Conservation (phyloP, 2,329 filamentous ascomycete genomes). For the Alternaria dauci region DNA sequence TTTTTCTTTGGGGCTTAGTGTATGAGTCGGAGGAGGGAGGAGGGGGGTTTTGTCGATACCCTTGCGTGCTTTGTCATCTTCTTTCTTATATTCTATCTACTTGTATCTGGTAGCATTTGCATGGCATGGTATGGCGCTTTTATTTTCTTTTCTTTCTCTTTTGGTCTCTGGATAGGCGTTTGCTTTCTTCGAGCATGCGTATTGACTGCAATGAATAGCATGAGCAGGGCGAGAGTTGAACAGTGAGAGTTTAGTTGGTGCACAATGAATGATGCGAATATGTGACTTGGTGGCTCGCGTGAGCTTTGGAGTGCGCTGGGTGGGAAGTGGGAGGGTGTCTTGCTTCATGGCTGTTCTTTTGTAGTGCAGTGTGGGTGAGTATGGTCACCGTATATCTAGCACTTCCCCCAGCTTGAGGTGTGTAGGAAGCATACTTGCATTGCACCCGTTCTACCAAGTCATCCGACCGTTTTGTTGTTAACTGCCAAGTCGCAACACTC, state of each 20-base stretch:
- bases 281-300: background rate
- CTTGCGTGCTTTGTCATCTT: constrained; percentile 6
- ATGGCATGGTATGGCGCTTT: constrained; percentile 29
- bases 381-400: background rate
- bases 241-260: background rate
- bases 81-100: background rate
- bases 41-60: constrained; percentile 24
- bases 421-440: background rate
- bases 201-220: background rate
- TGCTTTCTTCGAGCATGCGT: background rate
- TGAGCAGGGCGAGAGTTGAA: too few species aligned
- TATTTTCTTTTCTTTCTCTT: background rate
- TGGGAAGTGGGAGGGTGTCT: too few species aligned
- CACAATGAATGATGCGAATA: background rate
- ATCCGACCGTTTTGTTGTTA: background rate
- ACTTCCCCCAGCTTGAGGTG: background rate
- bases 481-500: too few species aligned
- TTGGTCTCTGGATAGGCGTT: too few species aligned
- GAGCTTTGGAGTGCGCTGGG: too few species aligned
- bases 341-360: too few species aligned
- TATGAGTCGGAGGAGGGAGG: too few species aligned
- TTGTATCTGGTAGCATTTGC: constrained; percentile 26
- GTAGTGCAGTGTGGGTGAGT: background rate
- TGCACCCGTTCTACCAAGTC: background rate
- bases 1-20: too few species aligned